Conservation (phyloP, 1,284 basidiomycete species). For the Leccinum pachyderme region DNA sequence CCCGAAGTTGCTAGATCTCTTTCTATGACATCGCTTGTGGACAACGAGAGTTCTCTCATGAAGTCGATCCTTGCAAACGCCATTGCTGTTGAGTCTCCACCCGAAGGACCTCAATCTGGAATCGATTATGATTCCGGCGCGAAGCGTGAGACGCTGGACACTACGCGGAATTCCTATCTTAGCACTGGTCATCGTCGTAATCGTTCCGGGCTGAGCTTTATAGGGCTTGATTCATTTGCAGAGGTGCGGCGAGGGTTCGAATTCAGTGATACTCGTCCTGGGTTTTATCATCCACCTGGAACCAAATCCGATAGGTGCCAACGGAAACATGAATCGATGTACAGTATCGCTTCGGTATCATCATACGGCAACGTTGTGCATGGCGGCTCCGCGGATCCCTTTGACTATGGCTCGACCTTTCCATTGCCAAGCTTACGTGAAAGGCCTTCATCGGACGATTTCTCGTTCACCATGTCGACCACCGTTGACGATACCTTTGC, state of each 20-base stretch:
- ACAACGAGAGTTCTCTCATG: slow-evolving; percentile 56
- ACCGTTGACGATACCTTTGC: slow-evolving; percentile 72
- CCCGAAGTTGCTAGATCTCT: slow-evolving; percentile 47
- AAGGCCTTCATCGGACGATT: slow-evolving; percentile 55
- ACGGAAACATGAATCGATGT: slow-evolving; percentile 56
- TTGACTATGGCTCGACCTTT: slow-evolving; percentile 54
- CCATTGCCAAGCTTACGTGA: slow-evolving; percentile 45
- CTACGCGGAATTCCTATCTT: slow-evolving; percentile 16
- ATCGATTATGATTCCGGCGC: slow-evolving; percentile 47
- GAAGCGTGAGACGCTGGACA: slow-evolving; percentile 30
- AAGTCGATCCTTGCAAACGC: slow-evolving; percentile 59
- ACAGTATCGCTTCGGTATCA: slow-evolving; percentile 80
- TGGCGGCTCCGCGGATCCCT: slow-evolving; percentile 65
- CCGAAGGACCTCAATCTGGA: slow-evolving; percentile 37
- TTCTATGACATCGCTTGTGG: slow-evolving; percentile 44
- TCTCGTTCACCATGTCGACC: slow-evolving; percentile 53
- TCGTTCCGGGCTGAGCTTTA: slow-evolving; percentile 61
- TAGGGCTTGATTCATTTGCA: slow-evolving; percentile 68
- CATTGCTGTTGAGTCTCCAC: slow-evolving; percentile 32
- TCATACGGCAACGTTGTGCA: slow-evolving; percentile 73
- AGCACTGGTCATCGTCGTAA: slow-evolving; percentile 41
- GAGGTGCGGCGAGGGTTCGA: slow-evolving; percentile 74
- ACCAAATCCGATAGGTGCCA: slow-evolving; percentile 39
- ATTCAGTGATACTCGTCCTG: slow-evolving; percentile 56
- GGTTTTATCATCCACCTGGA: slow-evolving; percentile 60